These are phyloP conservation scores for Metschnikowia kofuensis DNA, from an alignment of 805 yeast species.

Conservation along the genomic window DNA sequence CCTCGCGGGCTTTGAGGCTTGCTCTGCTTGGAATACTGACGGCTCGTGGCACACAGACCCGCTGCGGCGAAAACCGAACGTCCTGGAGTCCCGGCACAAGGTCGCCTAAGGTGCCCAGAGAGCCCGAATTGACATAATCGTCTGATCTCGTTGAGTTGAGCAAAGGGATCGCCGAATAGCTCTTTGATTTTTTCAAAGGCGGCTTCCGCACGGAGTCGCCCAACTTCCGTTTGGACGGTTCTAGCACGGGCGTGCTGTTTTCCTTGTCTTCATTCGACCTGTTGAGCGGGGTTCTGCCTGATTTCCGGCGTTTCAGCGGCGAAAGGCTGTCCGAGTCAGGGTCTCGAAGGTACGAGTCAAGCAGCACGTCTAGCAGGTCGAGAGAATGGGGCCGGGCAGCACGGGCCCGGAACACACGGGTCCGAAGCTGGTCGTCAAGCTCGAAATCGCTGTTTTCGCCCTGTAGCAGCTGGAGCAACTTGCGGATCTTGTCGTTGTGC, in stretches of 20 bases:
- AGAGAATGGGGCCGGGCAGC: slow-evolving; percentile 19
- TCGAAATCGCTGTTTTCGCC: slow-evolving; percentile 25
- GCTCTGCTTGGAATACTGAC: slow-evolving; percentile 30
- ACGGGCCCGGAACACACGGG: slow-evolving; percentile 18
- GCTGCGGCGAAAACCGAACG: slow-evolving; percentile 30
- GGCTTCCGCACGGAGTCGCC: slow-evolving; percentile 6
- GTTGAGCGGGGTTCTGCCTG: background rate
- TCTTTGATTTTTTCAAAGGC: slow-evolving; percentile 11
- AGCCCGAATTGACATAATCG: background rate
- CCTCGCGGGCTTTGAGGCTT: slow-evolving; percentile 22
- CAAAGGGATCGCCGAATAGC: slow-evolving; percentile 23
- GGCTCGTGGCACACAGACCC: slow-evolving; percentile 43
- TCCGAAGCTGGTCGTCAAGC: slow-evolving; percentile 18
- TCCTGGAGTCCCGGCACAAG: background rate
- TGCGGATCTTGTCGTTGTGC: slow-evolving; percentile 36
- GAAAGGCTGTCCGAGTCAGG: background rate
- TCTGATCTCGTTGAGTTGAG: slow-evolving; percentile 22
- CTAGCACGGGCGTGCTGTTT: slow-evolving; percentile 25
- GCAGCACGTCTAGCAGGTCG: slow-evolving; percentile 18
- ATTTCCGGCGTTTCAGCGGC: slow-evolving; percentile 8
- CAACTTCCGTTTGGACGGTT: slow-evolving; percentile 27
- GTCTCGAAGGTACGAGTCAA: slow-evolving; percentile 18
- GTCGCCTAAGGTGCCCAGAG: background rate
- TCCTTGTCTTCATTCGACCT: slow-evolving; percentile 27
- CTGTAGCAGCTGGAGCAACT: slow-evolving; percentile 32